Evolutionary conservation across 2,329 filamentous ascomycete species (phyloP), one percentile per base, ranked within the genome.

Genomic region (Aspergillus fumigatiaffinis): DNA sequence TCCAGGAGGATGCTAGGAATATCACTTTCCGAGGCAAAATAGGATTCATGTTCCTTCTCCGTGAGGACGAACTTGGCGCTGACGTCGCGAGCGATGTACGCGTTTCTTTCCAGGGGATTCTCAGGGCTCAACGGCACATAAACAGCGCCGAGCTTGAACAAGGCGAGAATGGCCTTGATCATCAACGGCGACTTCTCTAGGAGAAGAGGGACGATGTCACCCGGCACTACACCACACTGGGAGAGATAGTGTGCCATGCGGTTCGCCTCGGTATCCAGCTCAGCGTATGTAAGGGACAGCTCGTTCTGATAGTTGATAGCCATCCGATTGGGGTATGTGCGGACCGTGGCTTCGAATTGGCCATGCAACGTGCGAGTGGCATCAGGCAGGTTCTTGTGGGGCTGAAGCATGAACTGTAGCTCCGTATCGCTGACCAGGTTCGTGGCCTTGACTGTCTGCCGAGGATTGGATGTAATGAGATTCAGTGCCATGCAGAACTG

Each of bases 81-180:
- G 26, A 44, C 49, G 26, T 55, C 53, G 12, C 32, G 47, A 29
- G 48, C 26, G 8, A 55, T 55, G 26, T 44, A 44, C 10, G 35
- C 47, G 25, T 55, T 55, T n/a, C 53, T 44, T n/a, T 55, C 53
- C 10, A 50, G 32, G 32, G 53, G 53, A 10, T 55, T 55, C 41
- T 55, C 53, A 9, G 53, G 53, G 26, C 53, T 50, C 20, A 55
- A 14, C 25, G 53, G 53, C 35, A 55, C 32, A 21, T 51, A 55
- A 0, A 49, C 53, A 25, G 35, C 53, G 4, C 53, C 53, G 10
- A 50, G 42, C 35, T 51, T 50, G 25, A 55, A 35, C 3, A 52
- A 23, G 0, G 35, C 53, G 17, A 55, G 49, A 29, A 55, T 55
- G 17, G 53, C 23, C 12, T 17, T 47, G 2, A 55, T 55, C 35